These are phyloP conservation scores for Jamesozyma spencerorum DNA, from an alignment of 805 yeast species.

Conservation along the genomic window DNA sequence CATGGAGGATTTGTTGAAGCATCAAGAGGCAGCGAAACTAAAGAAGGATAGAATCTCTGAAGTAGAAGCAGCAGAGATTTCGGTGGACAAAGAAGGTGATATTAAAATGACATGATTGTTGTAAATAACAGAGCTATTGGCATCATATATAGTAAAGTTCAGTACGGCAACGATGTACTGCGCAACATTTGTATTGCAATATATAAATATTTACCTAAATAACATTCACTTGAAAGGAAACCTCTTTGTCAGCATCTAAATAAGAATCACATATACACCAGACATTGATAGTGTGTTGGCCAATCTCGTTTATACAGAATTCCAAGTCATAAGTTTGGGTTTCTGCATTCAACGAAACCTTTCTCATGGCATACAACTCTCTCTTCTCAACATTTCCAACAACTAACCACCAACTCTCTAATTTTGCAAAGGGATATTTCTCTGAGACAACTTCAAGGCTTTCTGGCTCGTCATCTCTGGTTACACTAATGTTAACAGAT, in stretches of 20 bases:
- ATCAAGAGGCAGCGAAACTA: constrained; percentile 34
- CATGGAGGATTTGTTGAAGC: constrained; percentile 49
- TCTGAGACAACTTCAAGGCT: constrained; percentile 52
- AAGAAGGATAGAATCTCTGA: neutral
- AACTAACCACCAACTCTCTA: constrained; percentile 74
- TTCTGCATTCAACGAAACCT: constrained; percentile 45
- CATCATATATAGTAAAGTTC: neutral
- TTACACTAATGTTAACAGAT: constrained; percentile 39
- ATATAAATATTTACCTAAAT: constrained; percentile 14
- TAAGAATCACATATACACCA: constrained; percentile 92
- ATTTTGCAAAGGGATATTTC: constrained; percentile 49
- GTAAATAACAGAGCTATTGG: constrained; percentile 1
- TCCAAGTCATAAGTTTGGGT: constrained; percentile 44
- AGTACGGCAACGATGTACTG: too few species aligned
- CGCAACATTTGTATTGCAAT: neutral
- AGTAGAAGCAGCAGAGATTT: neutral
- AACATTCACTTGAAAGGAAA: constrained; percentile 43
- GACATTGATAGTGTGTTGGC: constrained; percentile 51
- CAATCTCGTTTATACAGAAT: constrained; percentile 50
- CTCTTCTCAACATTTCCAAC: constrained; percentile 56
- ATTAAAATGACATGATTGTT: constrained; percentile 10
- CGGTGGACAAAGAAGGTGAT: constrained; percentile 19
- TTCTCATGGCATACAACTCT: constrained; percentile 66
- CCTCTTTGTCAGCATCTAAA: constrained; percentile 86
- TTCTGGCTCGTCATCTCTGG: constrained; percentile 72